A percentile compares a stretch with the other conserved stretches of the same genome.
phyloP scores from a whole-genome alignment of 345 rosid genomes.

The Physaria fendleri region DNA sequence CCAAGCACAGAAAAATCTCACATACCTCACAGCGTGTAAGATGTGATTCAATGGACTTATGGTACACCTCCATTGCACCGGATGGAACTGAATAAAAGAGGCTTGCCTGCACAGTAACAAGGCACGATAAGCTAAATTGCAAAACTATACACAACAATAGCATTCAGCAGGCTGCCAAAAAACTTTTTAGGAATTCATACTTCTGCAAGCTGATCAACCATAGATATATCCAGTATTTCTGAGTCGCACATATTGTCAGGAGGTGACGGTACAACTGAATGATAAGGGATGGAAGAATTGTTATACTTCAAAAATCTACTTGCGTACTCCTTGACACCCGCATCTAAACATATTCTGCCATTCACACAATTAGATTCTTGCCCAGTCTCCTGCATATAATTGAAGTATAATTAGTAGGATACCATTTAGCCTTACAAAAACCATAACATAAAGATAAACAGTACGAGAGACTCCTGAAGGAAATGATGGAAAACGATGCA shows the following conservation, averaged over 20 bases:
- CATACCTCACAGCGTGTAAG: constrained; percentile 34
- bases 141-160: neutral
- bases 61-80: constrained; percentile 75
- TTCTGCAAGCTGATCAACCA: constrained; percentile 77
- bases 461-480: constrained; percentile 8
- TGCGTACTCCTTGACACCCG: constrained; percentile 66
- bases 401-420: constrained; percentile 6
- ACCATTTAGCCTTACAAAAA: neutral
- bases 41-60: constrained; percentile 76
- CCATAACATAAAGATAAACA: neutral
- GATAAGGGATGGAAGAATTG: constrained; percentile 42
- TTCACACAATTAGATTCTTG: constrained; percentile 33
- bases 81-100: constrained; percentile 84
- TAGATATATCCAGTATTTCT: constrained; percentile 48
- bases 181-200: constrained; percentile 37
- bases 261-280: constrained; percentile 56
- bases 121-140: constrained; percentile 10
- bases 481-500: neutral
- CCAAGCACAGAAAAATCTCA: constrained; percentile 9
- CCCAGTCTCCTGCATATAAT: constrained; percentile 44
- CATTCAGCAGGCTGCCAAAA: constrained; percentile 5
- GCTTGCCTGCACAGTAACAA: constrained; percentile 64
- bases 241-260: constrained; percentile 48
- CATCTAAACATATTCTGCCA: constrained; percentile 30
- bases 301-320: constrained; percentile 61